phyloP scores from a whole-genome alignment of 768 basidiomycete species.

The Jaapia argillacea region DNA sequence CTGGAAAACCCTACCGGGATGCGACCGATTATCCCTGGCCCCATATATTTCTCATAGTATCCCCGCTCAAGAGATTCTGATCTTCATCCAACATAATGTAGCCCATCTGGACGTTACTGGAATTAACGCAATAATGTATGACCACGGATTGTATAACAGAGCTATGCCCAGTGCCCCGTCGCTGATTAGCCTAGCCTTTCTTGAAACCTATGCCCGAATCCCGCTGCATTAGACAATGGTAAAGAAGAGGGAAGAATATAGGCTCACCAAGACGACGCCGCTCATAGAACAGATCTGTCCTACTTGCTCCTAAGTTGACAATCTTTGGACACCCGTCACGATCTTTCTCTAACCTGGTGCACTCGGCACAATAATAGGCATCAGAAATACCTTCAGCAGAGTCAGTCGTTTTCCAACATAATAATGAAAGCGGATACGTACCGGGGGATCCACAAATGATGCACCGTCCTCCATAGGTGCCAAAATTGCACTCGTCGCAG shows the following conservation, averaged over 20 bases:
- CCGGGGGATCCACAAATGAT: slow-evolving; percentile 97
- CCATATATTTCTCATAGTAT: slow-evolving; percentile 9
- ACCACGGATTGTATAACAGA: background rate
- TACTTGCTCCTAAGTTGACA: slow-evolving; percentile 89
- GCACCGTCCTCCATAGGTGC: slow-evolving; percentile 94
- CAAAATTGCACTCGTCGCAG: slow-evolving; percentile 99
- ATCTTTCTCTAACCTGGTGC: slow-evolving; percentile 93
- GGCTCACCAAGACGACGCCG: slow-evolving; percentile 68
- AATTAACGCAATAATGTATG: background rate
- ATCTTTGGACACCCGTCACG: slow-evolving; percentile 98
- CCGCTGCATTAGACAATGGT: slow-evolving; percentile 3
- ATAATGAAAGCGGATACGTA: slow-evolving; percentile 30
- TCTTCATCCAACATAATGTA: background rate
- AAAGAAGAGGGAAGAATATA: too few relatives aligned
- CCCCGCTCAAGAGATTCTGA: background rate
- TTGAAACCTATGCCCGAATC: slow-evolving; percentile 74
- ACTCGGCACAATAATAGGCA: slow-evolving; percentile 98
- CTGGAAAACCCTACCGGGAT: slow-evolving; percentile 42
- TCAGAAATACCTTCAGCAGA: slow-evolving; percentile 78
- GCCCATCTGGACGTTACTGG: background rate
- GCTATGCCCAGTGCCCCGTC: background rate
- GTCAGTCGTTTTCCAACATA: slow-evolving; percentile 1
- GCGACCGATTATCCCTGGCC: slow-evolving; percentile 52
- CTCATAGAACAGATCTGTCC: slow-evolving; percentile 91
- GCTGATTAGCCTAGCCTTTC: slow-evolving; percentile 38